Evolutionary conservation across 2,329 filamentous ascomycete species (phyloP), one percentile per base, ranked within the genome.

Genomic region (Penicillium carneum): DNA sequence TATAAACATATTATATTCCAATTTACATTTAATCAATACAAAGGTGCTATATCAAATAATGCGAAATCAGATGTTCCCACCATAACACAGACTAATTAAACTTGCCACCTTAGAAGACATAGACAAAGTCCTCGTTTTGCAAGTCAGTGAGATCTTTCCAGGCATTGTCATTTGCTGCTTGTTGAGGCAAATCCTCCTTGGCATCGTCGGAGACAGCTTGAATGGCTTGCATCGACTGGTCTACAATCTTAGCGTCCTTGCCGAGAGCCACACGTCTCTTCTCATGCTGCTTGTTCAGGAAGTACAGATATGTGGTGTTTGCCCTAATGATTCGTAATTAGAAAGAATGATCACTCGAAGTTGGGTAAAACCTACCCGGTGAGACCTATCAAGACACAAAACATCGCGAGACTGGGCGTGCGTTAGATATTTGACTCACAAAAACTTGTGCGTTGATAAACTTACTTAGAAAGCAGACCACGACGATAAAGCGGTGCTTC

Each of bases 91-190:
- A 48, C 16, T 45, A 7, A 16, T 23, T 53, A 36, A 20, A 23
- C 26, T 14, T 0, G 9, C 11, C 34, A 47, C 47, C 42, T 64
- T 71, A 84, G 52, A 80, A 86, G 2, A 88, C 81, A 73, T 86
- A 89, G 7, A 88, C 80, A 68, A 89, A 89, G 62, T 88, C 86
- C 68, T 88, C 86, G 63, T 88, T 88, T 74, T 84, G 78, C 67
- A 85, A 73, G 71, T 88, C 86, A 16, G 86, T 88, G 18, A 84
- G 74, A 70, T 90, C 87, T 51, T 84, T 83, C 68, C 86, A 85
- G 1, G 83, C 81, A 64, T 83, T 81, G 29, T 84, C 81, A 0
- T 82, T 79, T 11, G 72, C 70, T 3, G 66, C 69, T 23, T 58
- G 69, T 55, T 72, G 71, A 38, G 65, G 67, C 23, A 63, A 62